phyloP scores from a whole-genome alignment of 257 asterid genomes.

The Penstemon eatonii region DNA sequence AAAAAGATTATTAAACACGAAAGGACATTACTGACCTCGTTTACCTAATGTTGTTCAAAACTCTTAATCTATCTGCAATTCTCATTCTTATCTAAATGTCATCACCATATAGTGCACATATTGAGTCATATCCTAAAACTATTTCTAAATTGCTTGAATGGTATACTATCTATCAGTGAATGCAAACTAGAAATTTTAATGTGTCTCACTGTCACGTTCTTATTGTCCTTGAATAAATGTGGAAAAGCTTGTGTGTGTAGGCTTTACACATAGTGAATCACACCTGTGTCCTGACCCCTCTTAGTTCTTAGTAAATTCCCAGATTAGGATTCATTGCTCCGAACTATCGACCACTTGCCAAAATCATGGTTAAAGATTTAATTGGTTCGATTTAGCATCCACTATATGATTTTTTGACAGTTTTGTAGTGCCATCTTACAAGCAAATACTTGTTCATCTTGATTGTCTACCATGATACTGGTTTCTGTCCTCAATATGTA shows the following conservation, averaged over 20 bases:
- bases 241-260: neutral
- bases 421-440: neutral
- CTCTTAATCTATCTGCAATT: neutral
- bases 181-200: neutral
- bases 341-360: constrained; percentile 1
- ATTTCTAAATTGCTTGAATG: neutral
- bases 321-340: neutral
- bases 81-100: neutral
- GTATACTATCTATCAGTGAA: neutral
- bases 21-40: neutral
- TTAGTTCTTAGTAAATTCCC: neutral
- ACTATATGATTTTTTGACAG: neutral
- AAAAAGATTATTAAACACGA: neutral
- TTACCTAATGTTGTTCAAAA: neutral
- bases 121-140: too few species aligned
- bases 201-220: neutral
- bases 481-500: constrained; percentile 1
- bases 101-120: too few species aligned
- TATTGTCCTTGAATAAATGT: neutral
- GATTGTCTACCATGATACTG: constrained; percentile 8
- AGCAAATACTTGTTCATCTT: neutral
- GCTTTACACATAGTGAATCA: neutral
- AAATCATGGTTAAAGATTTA: neutral
- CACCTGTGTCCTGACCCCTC: neutral
- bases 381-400: neutral